These are phyloP conservation scores for Xanthoceras sorbifolium DNA, from an alignment of 345 rosid genomes.

Conservation along the genomic window DNA sequence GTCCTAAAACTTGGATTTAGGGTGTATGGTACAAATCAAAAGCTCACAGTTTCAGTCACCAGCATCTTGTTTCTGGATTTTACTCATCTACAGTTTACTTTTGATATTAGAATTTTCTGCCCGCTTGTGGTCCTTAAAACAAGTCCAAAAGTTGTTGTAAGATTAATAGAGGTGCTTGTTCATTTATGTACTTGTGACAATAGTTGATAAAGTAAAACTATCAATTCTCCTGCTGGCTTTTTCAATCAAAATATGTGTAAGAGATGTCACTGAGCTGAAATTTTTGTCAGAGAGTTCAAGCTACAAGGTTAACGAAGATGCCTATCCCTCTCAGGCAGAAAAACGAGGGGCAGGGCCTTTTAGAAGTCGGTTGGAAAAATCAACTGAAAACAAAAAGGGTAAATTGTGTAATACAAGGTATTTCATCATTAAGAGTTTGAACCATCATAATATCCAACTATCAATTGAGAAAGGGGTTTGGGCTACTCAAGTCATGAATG, in stretches of 20 bases:
- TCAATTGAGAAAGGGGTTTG: conserved; percentile 84
- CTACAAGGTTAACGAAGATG: conserved; percentile 54
- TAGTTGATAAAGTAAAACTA: neutral
- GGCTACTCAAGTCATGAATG: conserved; percentile 99
- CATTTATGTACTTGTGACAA: neutral
- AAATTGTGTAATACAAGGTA: conserved; percentile 65
- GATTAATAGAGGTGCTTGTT: neutral
- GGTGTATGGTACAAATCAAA: neutral
- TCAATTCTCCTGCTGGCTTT: neutral
- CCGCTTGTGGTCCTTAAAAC: neutral
- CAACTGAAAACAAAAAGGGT: conserved; percentile 38
- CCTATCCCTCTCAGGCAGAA: conserved; percentile 45
- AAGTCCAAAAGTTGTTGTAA: neutral
- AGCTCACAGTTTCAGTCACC: neutral
- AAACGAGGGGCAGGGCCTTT: conserved; percentile 41
- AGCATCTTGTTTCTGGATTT: neutral
- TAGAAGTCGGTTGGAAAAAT: conserved; percentile 42
- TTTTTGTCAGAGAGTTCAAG: conserved; percentile 68
- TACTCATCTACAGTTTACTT: neutral
- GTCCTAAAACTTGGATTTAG: conserved; percentile 8
- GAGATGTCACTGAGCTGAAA: conserved; percentile 20
- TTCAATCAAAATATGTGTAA: conserved; percentile 6
- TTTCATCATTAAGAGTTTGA: conserved; percentile 95
- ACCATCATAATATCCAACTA: conserved; percentile 72
- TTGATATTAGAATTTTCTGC: neutral